Evolutionary conservation across 2,329 filamentous ascomycete species (phyloP), one percentile per base, ranked within the genome.

Genomic region (Ophiostoma fasciatum): DNA sequence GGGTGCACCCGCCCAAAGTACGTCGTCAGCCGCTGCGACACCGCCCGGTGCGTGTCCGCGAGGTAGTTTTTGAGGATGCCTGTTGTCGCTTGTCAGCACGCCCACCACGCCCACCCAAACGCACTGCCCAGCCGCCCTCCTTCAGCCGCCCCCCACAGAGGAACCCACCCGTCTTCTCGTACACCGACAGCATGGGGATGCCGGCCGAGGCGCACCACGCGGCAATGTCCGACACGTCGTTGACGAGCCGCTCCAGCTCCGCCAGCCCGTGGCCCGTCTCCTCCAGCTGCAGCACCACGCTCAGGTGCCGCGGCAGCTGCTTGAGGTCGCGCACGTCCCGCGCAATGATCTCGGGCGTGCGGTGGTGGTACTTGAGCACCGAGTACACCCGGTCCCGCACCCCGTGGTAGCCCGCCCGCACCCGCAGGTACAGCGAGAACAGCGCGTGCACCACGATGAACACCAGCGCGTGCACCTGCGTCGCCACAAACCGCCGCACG

Each of bases 131-230:
- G n/a, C n/a, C n/a, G n/a, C n/a, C n/a, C n/a, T n/a, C n/a, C n/a
- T n/a, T n/a, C n/a, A n/a, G n/a, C n/a, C n/a, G n/a, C n/a, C n/a
- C n/a, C n/a, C n/a, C n/a, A n/a, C n/a, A n/a, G n/a, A 6, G 12
- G 33, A 27, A 41, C 69, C 34, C 64, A 92, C 87, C 88, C 43
- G 78, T 90, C 57, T 75, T 79, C 58, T 98, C 90, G 53, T 98
- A 98, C 20, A 98, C 67, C 33, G 85, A 94, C 46, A 98, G 62
- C 55, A 78, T 73, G 11, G 82, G 78, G 42, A 98, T 93, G 7
- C 85, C 85, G 18, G 83, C 82, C 50, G 84, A 84, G 20, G 84
- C 78, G 53, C 82, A 90, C 90, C 90, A 98, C 4, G 88, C 88
- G 15, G 82, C 77, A 42, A 98, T 71, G 55, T 98, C 90, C 28